Evolutionary conservation across 495 filamentous ascomycete species (phyloP), one percentile per base, ranked within the genome.

Genomic region (Aspergillus taichungensis): DNA sequence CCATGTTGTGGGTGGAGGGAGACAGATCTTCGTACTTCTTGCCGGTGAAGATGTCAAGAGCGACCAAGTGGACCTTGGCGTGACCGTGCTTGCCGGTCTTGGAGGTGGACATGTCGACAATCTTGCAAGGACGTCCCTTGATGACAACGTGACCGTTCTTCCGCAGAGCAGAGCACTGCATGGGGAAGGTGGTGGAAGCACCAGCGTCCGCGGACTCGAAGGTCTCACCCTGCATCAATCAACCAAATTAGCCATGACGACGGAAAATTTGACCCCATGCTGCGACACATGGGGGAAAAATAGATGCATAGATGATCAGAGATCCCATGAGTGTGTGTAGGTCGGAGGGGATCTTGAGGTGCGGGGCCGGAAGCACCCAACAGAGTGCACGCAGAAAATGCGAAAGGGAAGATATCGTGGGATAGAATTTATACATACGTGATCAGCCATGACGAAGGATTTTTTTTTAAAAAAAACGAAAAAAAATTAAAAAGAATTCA

Each of bases 51-150:
- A 99, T 96, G 66, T 99, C 92, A 66, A 91, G 81, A 63, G 87
- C 92, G 59, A 94, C 82, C 50, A 99, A 72, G 77, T 99, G 89
- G 66, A 97, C 92, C 84, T 99, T 99, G 70, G 92, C 92, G 84
- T 99, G 92, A 69, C 92, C 92, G 85, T 99, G 92, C 87, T 99
- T 99, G 69, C 92, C 92, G 52, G 92, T 99, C 88, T 99, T 99
- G 64, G 92, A 99, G 73, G 92, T 99, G 51, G 86, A 91, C 92
- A 99, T 99, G 63, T 96, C 92, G 68, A 96, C 87, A 59, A 99
- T 99, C 83, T 96, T 97, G 89, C 92, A 99, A 51, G 92, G 92
- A 59, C 92, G 91, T 66, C 76, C 72, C 81, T 99, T 97, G 74
- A 99, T 97, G 61, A 91, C 85, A 73, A 99, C 92, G 72, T 82